Evolutionary conservation across 2,329 filamentous ascomycete genomes (phyloP), one percentile per base, ranked within the genome.

Genomic region (Aspergillus bombycis): DNA sequence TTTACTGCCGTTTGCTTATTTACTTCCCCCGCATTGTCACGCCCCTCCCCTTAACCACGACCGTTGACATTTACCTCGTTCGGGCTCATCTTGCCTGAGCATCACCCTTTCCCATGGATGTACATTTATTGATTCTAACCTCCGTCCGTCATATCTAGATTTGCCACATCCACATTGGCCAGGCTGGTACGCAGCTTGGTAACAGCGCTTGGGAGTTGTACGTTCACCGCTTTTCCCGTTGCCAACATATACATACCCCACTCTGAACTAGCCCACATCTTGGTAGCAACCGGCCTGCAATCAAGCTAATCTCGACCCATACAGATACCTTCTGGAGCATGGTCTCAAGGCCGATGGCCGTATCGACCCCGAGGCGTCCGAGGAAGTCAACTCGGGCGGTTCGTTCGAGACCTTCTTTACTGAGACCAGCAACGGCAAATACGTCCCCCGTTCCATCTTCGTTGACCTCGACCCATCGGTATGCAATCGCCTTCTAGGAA

Each of bases 121-220:
- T 50, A 8, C 10, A 59, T 9, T 6, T 32, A 43, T 30, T 30
- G 26, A 64, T 59, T 45, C 65, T 69, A 61, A 70, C 55, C 1
- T 43, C 6, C 63, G 32, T 57, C 61, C 58, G 52, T 10, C 8
- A n/a, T 28, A 6, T 59, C 45, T 69, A 89, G 87, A 85, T 90
- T 76, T 85, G 85, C 75, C 88, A 90, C 78, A 80, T 90, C 71
- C 87, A 89, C 76, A 87, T 90, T 77, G 88, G 88, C 78, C 88
- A 90, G 80, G 88, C 88, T 78, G 88, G 88, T 77, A 84, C 82
- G 61, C 88, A 90, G 82, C 84, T 90, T 64, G 88, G 88, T 72
- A 89, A 89, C 80, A 86, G 84, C 74, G 88, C 87, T 70, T 90
- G 88, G 88, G 87, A 90, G 79, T 83, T 89, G 88, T 89, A 85